Percentiles rank a stretch among this genome's conserved stretches.
These are phyloP conservation scores for Apiosordaria backusii DNA, from an alignment of 495 filamentous ascomycete species.

Conservation along the genomic window DNA sequence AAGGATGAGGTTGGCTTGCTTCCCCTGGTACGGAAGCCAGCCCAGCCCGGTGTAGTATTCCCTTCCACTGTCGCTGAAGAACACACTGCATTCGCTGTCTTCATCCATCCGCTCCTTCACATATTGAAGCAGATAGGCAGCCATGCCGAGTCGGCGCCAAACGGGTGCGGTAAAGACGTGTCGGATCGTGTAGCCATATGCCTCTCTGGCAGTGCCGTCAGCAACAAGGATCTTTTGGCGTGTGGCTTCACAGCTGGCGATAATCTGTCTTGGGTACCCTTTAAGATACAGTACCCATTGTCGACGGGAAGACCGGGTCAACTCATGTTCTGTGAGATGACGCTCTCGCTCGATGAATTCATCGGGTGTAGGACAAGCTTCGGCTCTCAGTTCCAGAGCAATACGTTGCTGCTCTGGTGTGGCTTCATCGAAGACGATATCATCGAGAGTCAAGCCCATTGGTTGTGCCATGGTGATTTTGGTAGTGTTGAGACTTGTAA, in stretches of 20 bases:
- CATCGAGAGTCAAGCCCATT: conserved; percentile 17
- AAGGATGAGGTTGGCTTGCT: conserved; percentile 63
- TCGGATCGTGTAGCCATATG: conserved; percentile 69
- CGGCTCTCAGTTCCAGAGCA: conserved; percentile 23
- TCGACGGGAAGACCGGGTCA: conserved; percentile 60
- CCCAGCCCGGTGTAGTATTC: conserved; percentile 74
- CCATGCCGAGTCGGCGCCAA: conserved; percentile 73
- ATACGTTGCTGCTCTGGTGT: conserved; percentile 24
- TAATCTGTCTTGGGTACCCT: conserved; percentile 45
- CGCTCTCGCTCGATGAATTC: conserved; percentile 66
- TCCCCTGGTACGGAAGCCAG: conserved; percentile 68
- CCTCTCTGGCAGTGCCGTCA: conserved; percentile 50
- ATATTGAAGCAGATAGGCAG: conserved; percentile 51
- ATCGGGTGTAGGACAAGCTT: conserved; percentile 29
- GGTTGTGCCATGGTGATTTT: conserved; percentile 21
- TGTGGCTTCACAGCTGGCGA: conserved; percentile 77
- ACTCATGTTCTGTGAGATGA: conserved; percentile 51
- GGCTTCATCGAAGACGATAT: conserved; percentile 25
- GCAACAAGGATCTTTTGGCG: conserved; percentile 63
- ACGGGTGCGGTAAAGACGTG: conserved; percentile 75
- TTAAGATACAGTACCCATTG: conserved; percentile 67
- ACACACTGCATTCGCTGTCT: conserved; percentile 57
- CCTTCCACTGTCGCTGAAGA: conserved; percentile 91
- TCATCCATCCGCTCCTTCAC: conserved; percentile 45
- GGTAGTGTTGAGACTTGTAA: background rate